A percentile compares a stretch with the other conserved stretches of the same genome.
Conservation (phyloP, 1,284 basidiomycete species). For the Sporisorium graminicola region DNA sequence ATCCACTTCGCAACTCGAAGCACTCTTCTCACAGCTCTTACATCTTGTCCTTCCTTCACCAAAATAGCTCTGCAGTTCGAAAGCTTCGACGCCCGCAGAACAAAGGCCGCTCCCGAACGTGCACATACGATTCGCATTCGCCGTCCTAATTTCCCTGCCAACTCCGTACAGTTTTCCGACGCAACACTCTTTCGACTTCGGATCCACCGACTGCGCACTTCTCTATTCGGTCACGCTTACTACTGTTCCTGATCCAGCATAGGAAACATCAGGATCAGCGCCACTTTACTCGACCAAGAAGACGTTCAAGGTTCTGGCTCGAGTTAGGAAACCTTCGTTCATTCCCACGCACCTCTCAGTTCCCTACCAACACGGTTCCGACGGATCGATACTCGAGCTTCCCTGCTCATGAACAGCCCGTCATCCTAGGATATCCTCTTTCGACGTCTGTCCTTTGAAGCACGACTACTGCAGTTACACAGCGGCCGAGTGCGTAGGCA, state of each 20-base stretch:
- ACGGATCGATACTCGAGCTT: slow-evolving; percentile 7
- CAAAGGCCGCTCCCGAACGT: neutral
- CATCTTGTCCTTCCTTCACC: neutral
- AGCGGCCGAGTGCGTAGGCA: neutral
- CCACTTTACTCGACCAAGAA: neutral
- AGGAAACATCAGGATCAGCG: neutral
- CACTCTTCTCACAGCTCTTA: neutral
- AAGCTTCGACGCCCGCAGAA: neutral
- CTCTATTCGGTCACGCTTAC: slow-evolving; percentile 1
- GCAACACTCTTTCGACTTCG: neutral
- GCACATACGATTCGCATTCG: neutral
- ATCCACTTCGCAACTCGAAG: slow-evolving; percentile 1
- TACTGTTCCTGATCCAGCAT: neutral
- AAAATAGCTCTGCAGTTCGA: neutral
- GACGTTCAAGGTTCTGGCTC: neutral
- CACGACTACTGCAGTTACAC: neutral
- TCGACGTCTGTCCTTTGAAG: neutral
- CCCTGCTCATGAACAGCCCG: slow-evolving; percentile 7
- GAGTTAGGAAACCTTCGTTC: slow-evolving; percentile 3
- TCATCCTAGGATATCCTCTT: neutral
- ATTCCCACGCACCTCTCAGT: slow-evolving; percentile 10
- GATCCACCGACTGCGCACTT: neutral
- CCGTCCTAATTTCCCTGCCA: neutral
- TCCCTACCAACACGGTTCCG: slow-evolving; percentile 2
- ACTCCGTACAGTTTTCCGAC: neutral